Conservation (phyloP, 768 basidiomycete species). For the Kwoniella heveanensis region DNA sequence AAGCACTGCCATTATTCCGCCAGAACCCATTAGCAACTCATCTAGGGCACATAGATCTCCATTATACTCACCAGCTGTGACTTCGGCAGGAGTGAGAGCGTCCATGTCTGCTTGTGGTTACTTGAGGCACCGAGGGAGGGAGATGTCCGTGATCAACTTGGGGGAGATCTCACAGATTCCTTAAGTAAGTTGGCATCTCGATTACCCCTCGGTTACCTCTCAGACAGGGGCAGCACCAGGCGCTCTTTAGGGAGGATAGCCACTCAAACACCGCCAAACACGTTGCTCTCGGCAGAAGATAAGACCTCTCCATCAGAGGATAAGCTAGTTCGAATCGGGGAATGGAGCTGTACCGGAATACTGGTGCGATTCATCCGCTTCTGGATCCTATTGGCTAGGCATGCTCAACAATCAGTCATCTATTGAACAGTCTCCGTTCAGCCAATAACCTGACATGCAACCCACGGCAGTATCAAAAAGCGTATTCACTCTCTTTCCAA, state of each 20-base stretch:
- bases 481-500: not conserved
- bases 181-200: too few species aligned
- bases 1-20: constrained; percentile 5
- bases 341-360: not conserved
- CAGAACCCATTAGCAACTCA: not conserved
- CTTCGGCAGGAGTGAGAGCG: constrained; percentile 28
- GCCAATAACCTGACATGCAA: too few species aligned
- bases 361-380: not conserved
- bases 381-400: not conserved
- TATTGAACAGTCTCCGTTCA: too few species aligned
- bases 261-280: too few species aligned
- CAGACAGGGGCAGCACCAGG: too few species aligned
- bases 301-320: not conserved
- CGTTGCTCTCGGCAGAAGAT: not conserved
- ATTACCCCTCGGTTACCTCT: too few species aligned
- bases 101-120: constrained; percentile 14
- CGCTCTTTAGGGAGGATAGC: too few species aligned
- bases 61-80: constrained; percentile 24
- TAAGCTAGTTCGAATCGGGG: not conserved
- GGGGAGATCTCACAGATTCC: too few species aligned
- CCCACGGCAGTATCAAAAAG: not conserved
- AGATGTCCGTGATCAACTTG: too few species aligned
- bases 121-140: too few species aligned
- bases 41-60: too few species aligned
- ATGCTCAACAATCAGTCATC: too few species aligned